Percentiles rank a stretch among this genome's conserved stretches.
These are phyloP conservation scores for Saposhnikovia divaricata DNA, from an alignment of 129 eudicot species.

Conservation along the genomic window DNA sequence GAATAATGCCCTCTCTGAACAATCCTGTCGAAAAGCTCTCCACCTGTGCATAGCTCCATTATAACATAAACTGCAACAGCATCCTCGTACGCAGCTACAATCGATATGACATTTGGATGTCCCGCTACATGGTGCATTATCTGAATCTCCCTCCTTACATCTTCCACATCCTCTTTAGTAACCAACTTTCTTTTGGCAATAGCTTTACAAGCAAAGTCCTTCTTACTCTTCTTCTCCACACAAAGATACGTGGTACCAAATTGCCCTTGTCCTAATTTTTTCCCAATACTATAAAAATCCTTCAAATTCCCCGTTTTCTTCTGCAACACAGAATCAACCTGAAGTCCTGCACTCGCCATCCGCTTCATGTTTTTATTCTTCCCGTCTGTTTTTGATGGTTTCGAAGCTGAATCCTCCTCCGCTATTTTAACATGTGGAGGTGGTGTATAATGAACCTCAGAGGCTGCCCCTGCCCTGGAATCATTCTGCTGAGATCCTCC, in stretches of 20 bases:
- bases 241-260: slow-evolving; percentile 83
- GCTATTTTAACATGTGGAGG: slow-evolving; percentile 31
- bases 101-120: slow-evolving; percentile 52
- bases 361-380: slow-evolving; percentile 33
- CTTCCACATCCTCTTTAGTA: slow-evolving; percentile 67
- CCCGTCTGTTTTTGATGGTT: slow-evolving; percentile 6
- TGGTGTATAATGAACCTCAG: slow-evolving; percentile 22
- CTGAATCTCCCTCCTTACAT: slow-evolving; percentile 77
- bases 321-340: slow-evolving; percentile 52
- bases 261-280: slow-evolving; percentile 75
- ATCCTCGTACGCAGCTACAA: slow-evolving; percentile 82
- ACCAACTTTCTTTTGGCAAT: slow-evolving; percentile 69
- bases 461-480: not conserved
- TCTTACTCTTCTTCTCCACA: slow-evolving; percentile 51
- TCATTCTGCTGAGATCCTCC: slow-evolving; percentile 4
- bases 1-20: slow-evolving; percentile 67
- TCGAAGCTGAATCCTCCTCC: slow-evolving; percentile 10
- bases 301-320: slow-evolving; percentile 71
- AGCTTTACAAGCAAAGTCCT: slow-evolving; percentile 75
- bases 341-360: slow-evolving; percentile 67
- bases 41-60: slow-evolving; percentile 83
- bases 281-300: slow-evolving; percentile 63
- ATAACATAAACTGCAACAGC: slow-evolving; percentile 77
- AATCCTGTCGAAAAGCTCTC: slow-evolving; percentile 85
- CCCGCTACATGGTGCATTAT: slow-evolving; percentile 87